A percentile compares a stretch with the other conserved stretches of the same genome.
Evolutionary conservation across 1,139 yeast species (phyloP).

Genomic region (Debaryomyces sp.): DNA sequence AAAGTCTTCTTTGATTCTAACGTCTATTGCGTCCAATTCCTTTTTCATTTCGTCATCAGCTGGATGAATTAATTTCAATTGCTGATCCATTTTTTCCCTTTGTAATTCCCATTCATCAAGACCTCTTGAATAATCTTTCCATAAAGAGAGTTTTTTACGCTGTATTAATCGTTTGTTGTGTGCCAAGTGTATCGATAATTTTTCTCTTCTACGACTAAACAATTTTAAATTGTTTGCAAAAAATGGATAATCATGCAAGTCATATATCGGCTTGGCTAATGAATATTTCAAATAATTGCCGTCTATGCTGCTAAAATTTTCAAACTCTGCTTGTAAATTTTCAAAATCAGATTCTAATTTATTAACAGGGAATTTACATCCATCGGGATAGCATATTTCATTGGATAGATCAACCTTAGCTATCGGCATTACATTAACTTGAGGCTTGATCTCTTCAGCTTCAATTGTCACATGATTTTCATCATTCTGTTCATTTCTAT

Average conservation of each 20-base stretch:
- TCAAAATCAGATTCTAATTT: conserved; percentile 53
- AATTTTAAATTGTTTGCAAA: conserved; percentile 40
- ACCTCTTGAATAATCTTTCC: conserved; percentile 49
- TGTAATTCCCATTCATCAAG: conserved; percentile 51
- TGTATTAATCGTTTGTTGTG: conserved; percentile 22
- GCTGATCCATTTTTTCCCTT: conserved; percentile 57
- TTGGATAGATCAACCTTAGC: conserved; percentile 11
- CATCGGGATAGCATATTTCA: conserved; percentile 19
- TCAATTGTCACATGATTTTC: background rate
- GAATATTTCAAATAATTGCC: conserved; percentile 23
- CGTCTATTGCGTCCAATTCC: conserved; percentile 39
- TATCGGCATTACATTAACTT: background rate
- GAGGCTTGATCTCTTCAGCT: background rate
- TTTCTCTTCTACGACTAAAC: conserved; percentile 20
- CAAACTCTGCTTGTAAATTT: conserved; percentile 51
- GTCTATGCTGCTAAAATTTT: conserved; percentile 27
- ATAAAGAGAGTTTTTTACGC: conserved; percentile 41
- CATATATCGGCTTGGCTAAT: conserved; percentile 35
- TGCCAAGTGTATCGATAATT: conserved; percentile 18
- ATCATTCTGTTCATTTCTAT: background rate
- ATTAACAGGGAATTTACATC: conserved; percentile 56
- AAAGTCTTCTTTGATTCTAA: conserved; percentile 24
- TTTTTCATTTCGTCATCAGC: conserved; percentile 46
- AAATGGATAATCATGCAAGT: conserved; percentile 56
- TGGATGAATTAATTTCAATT: conserved; percentile 53